Base-by-base conservation (phyloP, 2,329 filamentous ascomycete genomes). In the Diplodia mutila region DNA sequence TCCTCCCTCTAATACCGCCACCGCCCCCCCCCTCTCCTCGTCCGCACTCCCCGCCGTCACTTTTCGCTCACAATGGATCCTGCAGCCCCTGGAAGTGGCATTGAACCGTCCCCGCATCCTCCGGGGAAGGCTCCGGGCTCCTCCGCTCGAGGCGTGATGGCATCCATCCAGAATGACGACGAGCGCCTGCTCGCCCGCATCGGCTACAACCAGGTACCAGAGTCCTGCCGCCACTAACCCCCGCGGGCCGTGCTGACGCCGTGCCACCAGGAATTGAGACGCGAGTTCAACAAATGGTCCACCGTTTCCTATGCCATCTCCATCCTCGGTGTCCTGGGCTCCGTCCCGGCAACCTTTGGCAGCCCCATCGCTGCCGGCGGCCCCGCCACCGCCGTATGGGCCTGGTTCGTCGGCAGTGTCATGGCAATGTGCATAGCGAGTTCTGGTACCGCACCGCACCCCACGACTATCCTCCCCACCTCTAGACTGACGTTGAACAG, bases 271-370 rank as follows among this genome's bases (percentile, higher is more conserved):
- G 87, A 89, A 74, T 74, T 90, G 29, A 82, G 82, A 71, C 82
- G 88, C 65, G 86, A 90, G 71, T 90, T 90, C 73, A 89, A 85
- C 46, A 87, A 86, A 82, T 89, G 86, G 86, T 89, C 87, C 4
- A 89, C 87, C 2, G 80, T 89, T 4, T 89, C 87, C 4, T 90
- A 89, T 76, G 87, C 87, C 29, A 88, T 90, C 69, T 89, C 87
- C 12, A 88, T 90, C 69, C 78, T 89, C 6, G 87, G 87, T 34
- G 86, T 90, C 2, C 75, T 90, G 1, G 87, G 87, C n/a, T 89
- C 87, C 0, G 87, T 89, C 0, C 87, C 87, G 32, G 87, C 87
- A 23, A 89, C 87, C 1, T 88, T 88, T 72, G 85, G 85, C 12
- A 83, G 82, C 46, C 87, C 87, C 1, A 80, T 90, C 69, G 79